Percentiles rank a stretch among this genome's conserved stretches.
Conservation (phyloP, 768 basidiomycete genomes). For the Sutorius australiensis region DNA sequence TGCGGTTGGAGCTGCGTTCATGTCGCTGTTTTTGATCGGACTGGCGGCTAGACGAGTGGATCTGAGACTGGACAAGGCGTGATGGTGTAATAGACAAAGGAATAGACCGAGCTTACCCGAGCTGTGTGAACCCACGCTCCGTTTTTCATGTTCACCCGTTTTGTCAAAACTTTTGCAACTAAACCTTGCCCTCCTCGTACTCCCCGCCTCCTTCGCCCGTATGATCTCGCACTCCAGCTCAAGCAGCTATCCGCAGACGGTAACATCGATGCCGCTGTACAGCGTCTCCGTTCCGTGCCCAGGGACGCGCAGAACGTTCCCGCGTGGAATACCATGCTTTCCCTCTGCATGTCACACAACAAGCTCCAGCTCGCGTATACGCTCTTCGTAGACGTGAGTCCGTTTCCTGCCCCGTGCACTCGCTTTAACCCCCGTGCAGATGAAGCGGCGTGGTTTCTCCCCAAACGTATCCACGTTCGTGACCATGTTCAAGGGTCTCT, state of each 20-base stretch:
- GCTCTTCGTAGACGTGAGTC: conserved; percentile 65
- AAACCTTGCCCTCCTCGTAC: not conserved
- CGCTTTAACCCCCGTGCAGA: conserved; percentile 40
- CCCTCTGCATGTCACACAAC: conserved; percentile 53
- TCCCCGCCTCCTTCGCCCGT: conserved; percentile 52
- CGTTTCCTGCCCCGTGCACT: not conserved
- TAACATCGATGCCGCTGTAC: conserved; percentile 58
- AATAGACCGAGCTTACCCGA: not conserved
- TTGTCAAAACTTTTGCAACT: conserved; percentile 5
- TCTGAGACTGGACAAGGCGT: conserved; percentile 44
- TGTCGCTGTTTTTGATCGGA: conserved; percentile 57
- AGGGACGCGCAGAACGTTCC: conserved; percentile 68
- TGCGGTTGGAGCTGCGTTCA: conserved; percentile 68
- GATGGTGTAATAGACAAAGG: conserved; percentile 3
- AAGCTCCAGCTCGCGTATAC: conserved; percentile 57
- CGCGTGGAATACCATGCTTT: conserved; percentile 80
- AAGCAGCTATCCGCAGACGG: conserved; percentile 53
- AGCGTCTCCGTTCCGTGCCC: conserved; percentile 65
- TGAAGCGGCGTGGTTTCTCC: conserved; percentile 79
- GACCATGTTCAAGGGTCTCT: conserved; percentile 65
- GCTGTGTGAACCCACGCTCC: conserved; percentile 6
- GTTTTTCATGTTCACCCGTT: conserved; percentile 14
- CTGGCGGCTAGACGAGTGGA: conserved; percentile 49
- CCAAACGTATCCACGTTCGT: conserved; percentile 66
- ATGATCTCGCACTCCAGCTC: conserved; percentile 56